These are phyloP conservation scores for Eucalyptus globulus DNA, from an alignment of 345 rosid species.

Conservation along the genomic window DNA sequence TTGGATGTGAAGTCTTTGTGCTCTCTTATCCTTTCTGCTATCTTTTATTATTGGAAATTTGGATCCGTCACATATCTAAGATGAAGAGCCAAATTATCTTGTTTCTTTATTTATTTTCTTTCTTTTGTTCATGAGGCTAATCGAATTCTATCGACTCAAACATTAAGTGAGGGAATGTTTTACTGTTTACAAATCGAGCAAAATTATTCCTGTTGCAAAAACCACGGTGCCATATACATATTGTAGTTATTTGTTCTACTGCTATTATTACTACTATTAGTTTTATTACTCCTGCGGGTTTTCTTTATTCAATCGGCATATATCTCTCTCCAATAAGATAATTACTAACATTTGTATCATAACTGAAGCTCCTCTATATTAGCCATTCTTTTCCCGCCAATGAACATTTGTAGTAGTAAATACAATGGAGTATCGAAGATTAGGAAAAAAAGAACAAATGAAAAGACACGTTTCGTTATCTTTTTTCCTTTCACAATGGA, in stretches of 20 bases:
- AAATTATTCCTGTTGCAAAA: background rate
- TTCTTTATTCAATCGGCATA: background rate
- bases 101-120: background rate
- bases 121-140: background rate
- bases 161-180: background rate
- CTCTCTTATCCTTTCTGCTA: background rate
- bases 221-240: background rate
- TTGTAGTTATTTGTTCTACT: too few relatives aligned
- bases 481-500: too few relatives aligned
- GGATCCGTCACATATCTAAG: background rate
- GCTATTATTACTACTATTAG: background rate
- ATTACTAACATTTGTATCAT: background rate
- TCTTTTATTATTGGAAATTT: background rate
- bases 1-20: background rate
- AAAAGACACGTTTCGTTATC: background rate
- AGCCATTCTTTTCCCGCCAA: too few relatives aligned
- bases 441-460: background rate
- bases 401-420: background rate
- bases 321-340: background rate
- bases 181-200: background rate
- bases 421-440: background rate
- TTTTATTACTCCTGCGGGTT: background rate
- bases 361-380: background rate
- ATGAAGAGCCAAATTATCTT: background rate
- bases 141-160: background rate